Evolutionary conservation across 1,284 basidiomycete species (phyloP), one percentile per base, ranked within the genome.

Genomic region (Erythrobasidium hasegawianum): DNA sequence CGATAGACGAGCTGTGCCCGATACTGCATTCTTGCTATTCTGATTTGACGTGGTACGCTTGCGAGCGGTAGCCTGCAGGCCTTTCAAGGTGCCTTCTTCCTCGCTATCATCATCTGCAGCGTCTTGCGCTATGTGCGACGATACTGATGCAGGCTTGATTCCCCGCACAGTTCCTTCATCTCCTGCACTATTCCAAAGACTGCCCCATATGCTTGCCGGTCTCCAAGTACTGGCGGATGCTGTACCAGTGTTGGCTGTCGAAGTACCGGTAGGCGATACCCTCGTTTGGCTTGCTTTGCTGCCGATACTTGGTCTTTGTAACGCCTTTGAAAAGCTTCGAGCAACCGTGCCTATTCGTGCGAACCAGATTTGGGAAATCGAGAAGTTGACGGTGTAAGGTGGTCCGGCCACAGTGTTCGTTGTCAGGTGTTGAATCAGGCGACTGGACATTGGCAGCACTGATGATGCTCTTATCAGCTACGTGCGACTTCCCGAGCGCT

Each of bases 341-440:
- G 76, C 75, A 16, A 76, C 75, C 0, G 75, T 77, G 16, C 77
- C 77, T 20, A 76, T 72, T 29, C 74, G 72, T 22, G 70, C 70
- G 7, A 77, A 72, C 76, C 77, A 78, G 11, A 69, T 65, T 10
- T 74, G 72, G 14, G 75, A 76, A 57, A 78, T 69, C 33, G 76
- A 77, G 50, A 74, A 66, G 7, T 40, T 47, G 40, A 72, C 13
- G 2, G 2, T 2, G 33, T 53, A 59, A 13, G 70, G 57, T 0
- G 57, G 58, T n/a, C 41, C 29, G 22, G 26, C 11, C 1, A 29
- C 13, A 18, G 40, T 20, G 1, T 40, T 18, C 0, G 54, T 8
- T 1, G 24, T 18, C 9, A 70, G 58, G 27, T 64, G 40, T 0
- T 53, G n/a, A 2, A 71, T 53, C 43, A 73, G 24, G 1, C 52